Percentiles rank a stretch among this genome's conserved stretches.
phyloP scores from a whole-genome alignment of 2,329 filamentous ascomycete genomes.

The Aspergillus felis region DNA sequence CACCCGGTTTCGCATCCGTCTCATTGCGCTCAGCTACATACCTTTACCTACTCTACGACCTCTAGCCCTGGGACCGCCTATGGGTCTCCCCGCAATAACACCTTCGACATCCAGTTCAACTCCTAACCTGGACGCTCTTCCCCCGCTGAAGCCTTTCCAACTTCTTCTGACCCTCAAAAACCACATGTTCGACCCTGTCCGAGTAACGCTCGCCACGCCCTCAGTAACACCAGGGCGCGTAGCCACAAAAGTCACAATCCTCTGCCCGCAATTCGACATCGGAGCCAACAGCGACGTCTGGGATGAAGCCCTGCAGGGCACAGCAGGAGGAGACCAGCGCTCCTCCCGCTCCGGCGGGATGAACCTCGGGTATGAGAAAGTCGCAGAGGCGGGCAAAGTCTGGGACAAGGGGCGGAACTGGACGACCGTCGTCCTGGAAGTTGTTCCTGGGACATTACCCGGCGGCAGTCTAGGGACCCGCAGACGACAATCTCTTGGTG shows the following conservation, averaged over 20 bases:
- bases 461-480: constrained; percentile 15
- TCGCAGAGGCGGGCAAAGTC: constrained; percentile 86
- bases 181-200: constrained; percentile 86
- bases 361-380: constrained; percentile 41
- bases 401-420: constrained; percentile 93
- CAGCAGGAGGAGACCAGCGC: constrained; percentile 37
- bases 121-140: constrained; percentile 45
- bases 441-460: constrained; percentile 59
- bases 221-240: constrained; percentile 72
- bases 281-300: constrained; percentile 90
- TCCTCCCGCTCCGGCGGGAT: constrained; percentile 38
- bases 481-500: constrained; percentile 12
- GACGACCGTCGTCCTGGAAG: constrained; percentile 89
- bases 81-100: constrained; percentile 21
- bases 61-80: constrained; percentile 46
- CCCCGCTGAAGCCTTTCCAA: constrained; percentile 57
- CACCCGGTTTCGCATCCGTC: constrained; percentile 85
- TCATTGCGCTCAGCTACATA: constrained; percentile 84
- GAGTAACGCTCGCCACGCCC: constrained; percentile 82
- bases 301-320: constrained; percentile 76
- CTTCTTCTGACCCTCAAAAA: constrained; percentile 90
- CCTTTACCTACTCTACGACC: constrained; percentile 69
- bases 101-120: constrained; percentile 20
- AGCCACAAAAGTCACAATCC: constrained; percentile 76
- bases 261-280: constrained; percentile 92